Evolutionary conservation across 2,329 filamentous ascomycete species (phyloP), one percentile per base, ranked within the genome.

Genomic region (Apiospora malaysiana): DNA sequence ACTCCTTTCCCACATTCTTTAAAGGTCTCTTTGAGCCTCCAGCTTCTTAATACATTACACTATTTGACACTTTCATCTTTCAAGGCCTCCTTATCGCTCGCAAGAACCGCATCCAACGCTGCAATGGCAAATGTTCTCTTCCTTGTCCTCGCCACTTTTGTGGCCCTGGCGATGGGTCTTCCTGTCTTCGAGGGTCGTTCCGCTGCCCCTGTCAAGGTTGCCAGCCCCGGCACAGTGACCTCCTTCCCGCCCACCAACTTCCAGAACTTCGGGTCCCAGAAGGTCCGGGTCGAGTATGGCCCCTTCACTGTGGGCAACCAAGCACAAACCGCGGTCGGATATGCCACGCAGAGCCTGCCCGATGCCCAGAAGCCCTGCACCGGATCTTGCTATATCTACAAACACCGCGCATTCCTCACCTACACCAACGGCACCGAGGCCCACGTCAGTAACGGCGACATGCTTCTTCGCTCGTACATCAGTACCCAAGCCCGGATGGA

Each of bases 121-220:
- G 21, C 27, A n/a, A 63, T 63, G 56, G 32, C 56, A 21, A 63
- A 40, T 32, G 9, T 63, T 63, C 56, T 40, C 56, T 63, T 63
- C 56, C 21, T 40, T 63, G 2, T 63, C 18, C 4, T 40, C 10
- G 18, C 32, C 32, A 32, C 27, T 3, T 23, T 63, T 3, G 12
- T 63, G 56, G 18, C 8, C 37, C 2, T 63, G 56, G 56, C 37
- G 5, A 4, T 32, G 9, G 56, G 56, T 5, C 18, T 63, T 40
- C 32, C 56, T 63, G 32, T 21, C 12, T 18, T 40, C 27, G 3
- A 14, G 2, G 10, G 10, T n/a, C 9, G 21, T 21, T 23, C 18
- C 56, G 32, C 56, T 3, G 56, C 32, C 3, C 56, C 56, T n/a
- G 18, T 12, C 16, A 63, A 40, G 56, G 18, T 63, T 40, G 6